Percentiles rank a stretch among this genome's conserved stretches.
These are phyloP conservation scores for Parachaetomium inaequale DNA, from an alignment of 495 filamentous ascomycete species.

Conservation along the genomic window DNA sequence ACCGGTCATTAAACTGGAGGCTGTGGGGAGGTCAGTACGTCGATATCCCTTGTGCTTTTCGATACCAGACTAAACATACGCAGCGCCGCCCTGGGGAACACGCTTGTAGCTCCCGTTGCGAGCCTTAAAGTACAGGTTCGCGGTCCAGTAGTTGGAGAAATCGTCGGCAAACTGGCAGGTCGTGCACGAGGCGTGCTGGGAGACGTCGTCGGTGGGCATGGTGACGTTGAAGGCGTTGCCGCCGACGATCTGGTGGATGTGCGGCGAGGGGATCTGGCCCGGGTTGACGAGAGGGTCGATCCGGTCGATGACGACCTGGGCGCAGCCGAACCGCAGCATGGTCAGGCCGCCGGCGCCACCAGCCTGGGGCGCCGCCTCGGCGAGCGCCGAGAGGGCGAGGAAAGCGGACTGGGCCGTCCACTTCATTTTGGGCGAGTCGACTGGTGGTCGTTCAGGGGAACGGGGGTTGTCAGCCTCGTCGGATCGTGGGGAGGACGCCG, in stretches of 20 bases:
- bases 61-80: slow-evolving; percentile 20
- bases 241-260: slow-evolving; percentile 47
- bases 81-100: slow-evolving; percentile 44
- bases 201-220: slow-evolving; percentile 41
- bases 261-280: slow-evolving; percentile 36
- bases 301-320: slow-evolving; percentile 43
- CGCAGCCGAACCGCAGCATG: slow-evolving; percentile 48
- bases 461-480: not conserved
- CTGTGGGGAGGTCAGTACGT: not conserved
- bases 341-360: slow-evolving; percentile 33
- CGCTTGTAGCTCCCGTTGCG: slow-evolving; percentile 48
- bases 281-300: slow-evolving; percentile 45
- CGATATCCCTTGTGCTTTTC: not conserved
- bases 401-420: slow-evolving; percentile 32
- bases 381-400: slow-evolving; percentile 36
- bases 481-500: too few species aligned
- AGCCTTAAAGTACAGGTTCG: slow-evolving; percentile 49
- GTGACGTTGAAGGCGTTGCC: slow-evolving; percentile 43
- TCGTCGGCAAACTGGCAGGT: slow-evolving; percentile 43
- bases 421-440: slow-evolving; percentile 29
- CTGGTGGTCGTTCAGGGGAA: not conserved
- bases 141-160: slow-evolving; percentile 51
- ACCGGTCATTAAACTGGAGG: slow-evolving; percentile 46
- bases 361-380: slow-evolving; percentile 39
- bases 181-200: slow-evolving; percentile 38